These are phyloP conservation scores for Phyllosticta paracitricarpa DNA, from an alignment of 2,329 filamentous ascomycete genomes.

Conservation along the genomic window DNA sequence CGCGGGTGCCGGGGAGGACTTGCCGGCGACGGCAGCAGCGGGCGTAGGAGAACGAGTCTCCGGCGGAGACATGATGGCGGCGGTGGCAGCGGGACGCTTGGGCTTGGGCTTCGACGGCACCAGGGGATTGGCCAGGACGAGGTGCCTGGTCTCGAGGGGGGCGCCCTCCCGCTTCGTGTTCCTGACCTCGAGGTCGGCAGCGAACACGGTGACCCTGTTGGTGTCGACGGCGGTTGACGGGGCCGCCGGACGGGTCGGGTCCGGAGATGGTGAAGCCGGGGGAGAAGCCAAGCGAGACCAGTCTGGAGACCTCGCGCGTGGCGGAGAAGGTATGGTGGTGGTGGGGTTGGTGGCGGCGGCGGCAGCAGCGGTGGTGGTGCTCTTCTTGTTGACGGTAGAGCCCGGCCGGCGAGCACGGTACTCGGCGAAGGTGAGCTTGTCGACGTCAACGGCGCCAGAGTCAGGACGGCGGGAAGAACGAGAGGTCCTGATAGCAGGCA, in stretches of 20 bases:
- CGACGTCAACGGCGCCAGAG: neutral
- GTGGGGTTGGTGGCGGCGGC: too few species aligned
- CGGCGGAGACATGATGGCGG: too few species aligned
- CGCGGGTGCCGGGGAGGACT: too few species aligned
- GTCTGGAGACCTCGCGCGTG: neutral
- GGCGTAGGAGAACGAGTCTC: too few species aligned
- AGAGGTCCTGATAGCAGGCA: neutral
- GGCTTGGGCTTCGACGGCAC: neutral
- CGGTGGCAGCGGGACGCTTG: neutral
- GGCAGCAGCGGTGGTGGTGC: too few species aligned
- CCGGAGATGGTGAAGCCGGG: neutral
- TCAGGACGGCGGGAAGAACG: neutral
- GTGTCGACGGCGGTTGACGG: too few species aligned
- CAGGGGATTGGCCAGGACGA: neutral
- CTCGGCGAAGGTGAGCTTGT: neutral
- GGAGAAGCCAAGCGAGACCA: neutral
- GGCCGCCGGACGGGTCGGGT: too few species aligned
- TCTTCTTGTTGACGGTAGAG: too few species aligned
- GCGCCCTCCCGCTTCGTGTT: neutral
- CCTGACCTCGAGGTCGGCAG: neutral
- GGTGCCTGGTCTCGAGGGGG: neutral
- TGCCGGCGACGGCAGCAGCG: too few species aligned
- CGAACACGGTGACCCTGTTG: too few species aligned
- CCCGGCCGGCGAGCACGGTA: neutral
- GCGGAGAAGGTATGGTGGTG: neutral